These are phyloP conservation scores for Penicillium sp. DNA, from an alignment of 2,329 filamentous ascomycete species.

Conservation along the genomic window DNA sequence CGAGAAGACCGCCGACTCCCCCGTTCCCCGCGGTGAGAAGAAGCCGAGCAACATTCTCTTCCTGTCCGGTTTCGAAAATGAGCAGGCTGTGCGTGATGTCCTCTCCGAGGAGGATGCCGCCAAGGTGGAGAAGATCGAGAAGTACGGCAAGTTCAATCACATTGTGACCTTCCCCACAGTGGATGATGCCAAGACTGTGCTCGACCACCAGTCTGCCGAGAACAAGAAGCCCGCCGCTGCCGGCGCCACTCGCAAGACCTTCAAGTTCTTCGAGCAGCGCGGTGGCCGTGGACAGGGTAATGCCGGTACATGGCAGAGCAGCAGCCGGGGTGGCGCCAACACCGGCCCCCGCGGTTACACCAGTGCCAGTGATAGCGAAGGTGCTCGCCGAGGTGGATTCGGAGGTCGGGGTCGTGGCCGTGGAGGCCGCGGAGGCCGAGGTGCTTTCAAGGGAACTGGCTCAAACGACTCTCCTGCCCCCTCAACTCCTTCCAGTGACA, in stretches of 20 bases:
- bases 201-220: conserved; percentile 72
- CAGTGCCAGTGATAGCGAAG: conserved; percentile 76
- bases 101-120: conserved; percentile 79
- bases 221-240: conserved; percentile 67
- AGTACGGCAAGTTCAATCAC: conserved; percentile 67
- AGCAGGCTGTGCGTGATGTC: conserved; percentile 77
- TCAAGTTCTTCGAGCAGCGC: conserved; percentile 78
- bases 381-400: conserved; percentile 62
- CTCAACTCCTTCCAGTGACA: conserved; percentile 34
- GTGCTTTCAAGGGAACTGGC: conserved; percentile 57
- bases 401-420: conserved; percentile 54
- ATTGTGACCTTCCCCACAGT: conserved; percentile 79
- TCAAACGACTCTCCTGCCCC: conserved; percentile 32
- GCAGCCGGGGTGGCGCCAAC: conserved; percentile 63
- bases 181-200: conserved; percentile 77
- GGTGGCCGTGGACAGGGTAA: conserved; percentile 55
- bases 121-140: conserved; percentile 75
- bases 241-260: conserved; percentile 74
- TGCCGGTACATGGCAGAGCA: conserved; percentile 57
- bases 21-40: conserved; percentile 60
- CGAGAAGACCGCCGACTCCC: conserved; percentile 41
- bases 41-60: conserved; percentile 82
- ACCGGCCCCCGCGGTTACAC: conserved; percentile 74
- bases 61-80: conserved; percentile 79
- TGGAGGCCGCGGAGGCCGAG: conserved; percentile 58